These are phyloP conservation scores for Choanephora cucurbitarum DNA, from an alignment of 371 early-diverging fungal species.

Conservation along the genomic window DNA sequence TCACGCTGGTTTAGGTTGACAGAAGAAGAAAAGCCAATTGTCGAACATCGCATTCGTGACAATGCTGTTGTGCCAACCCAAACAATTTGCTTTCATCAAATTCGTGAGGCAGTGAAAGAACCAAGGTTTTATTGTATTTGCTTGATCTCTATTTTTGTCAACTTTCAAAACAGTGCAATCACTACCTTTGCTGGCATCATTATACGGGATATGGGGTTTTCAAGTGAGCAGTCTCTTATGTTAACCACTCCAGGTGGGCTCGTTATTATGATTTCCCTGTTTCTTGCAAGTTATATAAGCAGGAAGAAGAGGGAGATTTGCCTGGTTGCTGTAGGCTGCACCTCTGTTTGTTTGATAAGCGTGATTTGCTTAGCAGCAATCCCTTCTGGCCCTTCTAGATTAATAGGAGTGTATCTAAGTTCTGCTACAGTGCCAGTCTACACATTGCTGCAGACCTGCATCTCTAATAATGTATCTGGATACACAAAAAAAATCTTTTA, in stretches of 20 bases:
- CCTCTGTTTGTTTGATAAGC: no score
- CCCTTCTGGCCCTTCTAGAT: no score
- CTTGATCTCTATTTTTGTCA: slow-evolving; percentile 15
- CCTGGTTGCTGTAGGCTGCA: no score
- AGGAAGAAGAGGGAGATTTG: no score
- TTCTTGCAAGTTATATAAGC: no score
- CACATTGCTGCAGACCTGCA: no score
- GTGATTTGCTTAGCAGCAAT: no score
- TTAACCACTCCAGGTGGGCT: no score
- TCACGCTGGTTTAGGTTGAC: slow-evolving; percentile 20
- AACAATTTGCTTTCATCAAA: slow-evolving; percentile 15
- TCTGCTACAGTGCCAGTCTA: slow-evolving; percentile 25
- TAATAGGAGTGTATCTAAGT: slow-evolving; percentile 33
- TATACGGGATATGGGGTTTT: no score
- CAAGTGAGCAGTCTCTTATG: no score
- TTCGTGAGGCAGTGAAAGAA: slow-evolving; percentile 26
- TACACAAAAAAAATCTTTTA: slow-evolving; percentile 47
- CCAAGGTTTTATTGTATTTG: slow-evolving; percentile 26
- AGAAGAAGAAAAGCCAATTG: slow-evolving; percentile 27
- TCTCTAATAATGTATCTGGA: slow-evolving; percentile 38
- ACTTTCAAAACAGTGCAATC: slow-evolving; percentile 37
- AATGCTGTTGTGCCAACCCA: slow-evolving; percentile 26
- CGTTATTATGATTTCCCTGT: no score
- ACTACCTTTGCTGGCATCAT: slow-evolving; percentile 30
- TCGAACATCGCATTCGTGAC: slow-evolving; percentile 23